Conservation (phyloP, 2,329 filamentous ascomycete genomes). For the Penicillium griseofulvum region DNA sequence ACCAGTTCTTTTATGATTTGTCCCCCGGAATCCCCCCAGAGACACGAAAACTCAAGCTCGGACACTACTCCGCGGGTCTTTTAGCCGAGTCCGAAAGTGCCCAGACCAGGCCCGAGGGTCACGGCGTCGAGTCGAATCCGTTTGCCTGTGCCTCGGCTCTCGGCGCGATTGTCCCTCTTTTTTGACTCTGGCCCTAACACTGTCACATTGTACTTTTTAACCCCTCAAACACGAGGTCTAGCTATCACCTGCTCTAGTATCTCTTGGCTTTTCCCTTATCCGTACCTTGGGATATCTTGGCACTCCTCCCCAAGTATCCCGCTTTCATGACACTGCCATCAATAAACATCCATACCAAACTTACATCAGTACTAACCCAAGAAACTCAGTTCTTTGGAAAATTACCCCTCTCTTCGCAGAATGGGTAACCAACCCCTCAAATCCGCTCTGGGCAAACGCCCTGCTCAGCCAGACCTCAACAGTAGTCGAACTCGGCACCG, state of each 20-base stretch:
- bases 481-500: constrained; percentile 82
- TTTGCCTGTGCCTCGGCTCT: constrained; percentile 5
- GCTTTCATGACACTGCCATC: not conserved
- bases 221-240: not conserved
- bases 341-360: not conserved
- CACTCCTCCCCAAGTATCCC: not conserved
- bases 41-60: constrained; percentile 5
- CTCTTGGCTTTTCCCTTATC: not conserved
- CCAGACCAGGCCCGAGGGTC: constrained; percentile 1
- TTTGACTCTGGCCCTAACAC: not conserved
- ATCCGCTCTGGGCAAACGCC: constrained; percentile 59
- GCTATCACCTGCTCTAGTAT: not conserved
- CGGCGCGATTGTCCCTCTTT: constrained; percentile 1
- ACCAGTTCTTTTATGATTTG: constrained; percentile 1
- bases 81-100: constrained; percentile 3
- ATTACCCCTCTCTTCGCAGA: constrained; percentile 78
- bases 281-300: not conserved
- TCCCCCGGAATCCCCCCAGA: not conserved
- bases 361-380: constrained; percentile 6
- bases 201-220: not conserved
- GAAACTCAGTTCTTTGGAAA: constrained; percentile 74
- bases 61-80: constrained; percentile 6
- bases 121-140: not conserved
- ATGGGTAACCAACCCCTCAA: constrained; percentile 66
- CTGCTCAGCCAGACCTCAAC: constrained; percentile 56